Evolutionary conservation across 495 filamentous ascomycete species (phyloP), one percentile per base, ranked within the genome.

Genomic region (Tuber indicum): DNA sequence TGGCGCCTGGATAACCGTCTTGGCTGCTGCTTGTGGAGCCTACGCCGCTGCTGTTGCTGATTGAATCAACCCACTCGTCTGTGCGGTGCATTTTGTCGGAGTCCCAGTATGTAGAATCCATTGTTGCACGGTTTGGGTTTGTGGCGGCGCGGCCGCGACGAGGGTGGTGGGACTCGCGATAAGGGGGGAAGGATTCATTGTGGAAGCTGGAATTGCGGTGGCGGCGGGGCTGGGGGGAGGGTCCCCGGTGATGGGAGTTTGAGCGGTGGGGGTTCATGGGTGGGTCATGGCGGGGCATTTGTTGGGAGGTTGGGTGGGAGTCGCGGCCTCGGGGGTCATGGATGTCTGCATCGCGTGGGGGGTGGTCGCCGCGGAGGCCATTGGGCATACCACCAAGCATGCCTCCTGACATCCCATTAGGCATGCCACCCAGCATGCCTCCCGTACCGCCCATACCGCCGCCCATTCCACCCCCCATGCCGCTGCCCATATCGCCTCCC

Each of bases 61-160:
- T 76, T 36, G 77, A 79, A 14, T 80, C 78, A 23, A 80, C 52
- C 78, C 78, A 80, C 23, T 72, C 70, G 21, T 80, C 78, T 71
- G 77, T 80, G 43, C 78, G 72, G 36, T 76, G 52, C 78, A 80
- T 80, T 41, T 79, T 80, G 26, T 80, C 78, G 26, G 75, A 58
- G 1, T 77, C 44, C 49, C 79, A 75, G 41, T 47, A 62, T 10
- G 78, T 42, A 62, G 79, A 72, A 17, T 80, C 77, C 17, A 76
- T 41, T n/a, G 26, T 66, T 66, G 58, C 58, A 10, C 3, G 58
- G 26, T 32, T 32, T 26, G 58, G 58, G 58, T 66, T 66, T 66
- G 58, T 66, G 10, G n/a, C 58, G 12, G 58, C 26, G 26, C 58
- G 58, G 58, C 12, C 58, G 26, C 58, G 58, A n/a, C 58, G 58